Evolutionary conservation across 148 eudicot species (phyloP), one percentile per base, ranked within the genome.

Genomic region (Polygonum aviculare): DNA sequence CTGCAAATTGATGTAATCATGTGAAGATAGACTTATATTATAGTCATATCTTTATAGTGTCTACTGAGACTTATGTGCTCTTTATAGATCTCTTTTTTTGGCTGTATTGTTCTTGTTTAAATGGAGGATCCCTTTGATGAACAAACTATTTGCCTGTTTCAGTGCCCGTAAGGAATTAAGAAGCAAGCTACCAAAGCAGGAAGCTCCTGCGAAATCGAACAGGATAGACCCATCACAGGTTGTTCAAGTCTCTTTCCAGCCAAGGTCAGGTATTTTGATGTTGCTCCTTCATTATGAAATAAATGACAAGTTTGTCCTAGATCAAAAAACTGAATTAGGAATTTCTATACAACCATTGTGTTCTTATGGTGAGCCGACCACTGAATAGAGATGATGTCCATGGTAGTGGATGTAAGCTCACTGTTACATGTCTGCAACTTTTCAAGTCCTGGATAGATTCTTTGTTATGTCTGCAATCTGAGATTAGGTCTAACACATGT

Each of bases 261-360:
- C 98, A 92, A 94, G 98, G 98, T 94, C 90, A 90, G 92, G 95
- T 91, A 86, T 79, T 85, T 87, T 67, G 19, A 67, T 33, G 72
- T 67, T 67, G 45, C 35, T 36, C 72, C 41, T 67, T 67, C 72
- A 36, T 44, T 36, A 67, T 36, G 44, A 67, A 15, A 35, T 36
- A 6, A 54, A 1, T 67, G 72, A 67, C 9, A 67, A 35, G 44
- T 67, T 36, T 67, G 16, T 67, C 44, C 6, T 38, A 36, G 44
- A 4, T 38, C 11, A 16, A 15, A 67, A 67, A 36, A 21, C 44
- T 16, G 72, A 67, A 67, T 60, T 31, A 26, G 38, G 15, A 60
- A 31, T 67, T 65, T 3, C 45, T 67, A 67, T 12, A 14, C 44
- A 16, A 16, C 19, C 44, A 67, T 67, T 21, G 2, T 36, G 45